Evolutionary conservation across 2,329 filamentous ascomycete genomes (phyloP).

Genomic region (Trichophyton schoenleinii): DNA sequence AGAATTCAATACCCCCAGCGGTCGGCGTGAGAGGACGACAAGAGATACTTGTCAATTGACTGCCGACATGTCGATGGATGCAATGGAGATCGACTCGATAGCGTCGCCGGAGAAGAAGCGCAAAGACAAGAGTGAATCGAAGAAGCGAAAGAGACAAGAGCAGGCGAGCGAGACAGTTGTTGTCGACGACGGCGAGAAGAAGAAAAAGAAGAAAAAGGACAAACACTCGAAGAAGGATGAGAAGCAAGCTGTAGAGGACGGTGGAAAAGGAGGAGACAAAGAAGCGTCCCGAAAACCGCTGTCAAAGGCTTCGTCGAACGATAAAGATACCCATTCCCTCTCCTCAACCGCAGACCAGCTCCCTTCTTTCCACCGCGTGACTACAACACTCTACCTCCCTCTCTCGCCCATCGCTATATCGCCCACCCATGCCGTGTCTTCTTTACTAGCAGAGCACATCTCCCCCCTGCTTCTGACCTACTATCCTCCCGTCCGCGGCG

Average conservation of each 20-base stretch:
- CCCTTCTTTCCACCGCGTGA: slow-evolving; percentile 68
- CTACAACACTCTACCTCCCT: slow-evolving; percentile 58
- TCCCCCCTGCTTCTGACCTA: slow-evolving; percentile 53
- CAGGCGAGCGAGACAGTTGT: slow-evolving; percentile 14
- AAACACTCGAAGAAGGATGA: neutral
- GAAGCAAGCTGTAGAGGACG: neutral
- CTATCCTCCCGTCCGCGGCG: slow-evolving; percentile 46
- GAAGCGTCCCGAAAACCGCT: slow-evolving; percentile 9
- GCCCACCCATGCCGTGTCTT: slow-evolving; percentile 42
- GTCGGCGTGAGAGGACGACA: neutral
- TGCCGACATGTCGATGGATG: slow-evolving; percentile 25
- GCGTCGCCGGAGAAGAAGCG: slow-evolving; percentile 27
- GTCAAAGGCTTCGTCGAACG: neutral
- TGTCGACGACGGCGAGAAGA: slow-evolving; percentile 17
- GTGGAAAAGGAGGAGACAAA: slow-evolving; percentile 5
- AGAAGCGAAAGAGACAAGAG: slow-evolving; percentile 32
- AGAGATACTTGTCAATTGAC: neutral
- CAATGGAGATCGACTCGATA: slow-evolving; percentile 29
- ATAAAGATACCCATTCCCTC: slow-evolving; percentile 1
- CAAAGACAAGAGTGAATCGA: slow-evolving; percentile 37
- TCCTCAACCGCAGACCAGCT: neutral
- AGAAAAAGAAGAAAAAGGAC: slow-evolving; percentile 21
- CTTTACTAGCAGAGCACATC: slow-evolving; percentile 48
- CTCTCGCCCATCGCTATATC: slow-evolving; percentile 45
- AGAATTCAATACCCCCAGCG: neutral